Percentiles rank a stretch among this genome's conserved stretches.
Evolutionary conservation across 306 rosid genomes (phyloP).

Genomic region (Vicia faba): DNA sequence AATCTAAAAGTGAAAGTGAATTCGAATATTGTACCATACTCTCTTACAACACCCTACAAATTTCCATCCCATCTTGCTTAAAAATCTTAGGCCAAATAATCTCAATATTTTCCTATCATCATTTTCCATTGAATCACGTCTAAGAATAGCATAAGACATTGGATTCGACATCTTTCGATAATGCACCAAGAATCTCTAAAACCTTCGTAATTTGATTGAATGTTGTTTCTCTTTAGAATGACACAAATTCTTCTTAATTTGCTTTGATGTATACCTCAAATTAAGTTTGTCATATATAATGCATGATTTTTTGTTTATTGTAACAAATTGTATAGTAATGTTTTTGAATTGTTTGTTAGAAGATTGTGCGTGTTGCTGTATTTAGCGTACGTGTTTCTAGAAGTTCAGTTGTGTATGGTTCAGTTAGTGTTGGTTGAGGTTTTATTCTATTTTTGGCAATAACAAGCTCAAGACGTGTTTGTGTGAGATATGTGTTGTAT

Average conservation of each 20-base stretch:
- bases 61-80: conserved; percentile 32
- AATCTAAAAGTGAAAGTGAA: conserved; percentile 1
- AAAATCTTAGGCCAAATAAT: not conserved
- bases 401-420: not conserved
- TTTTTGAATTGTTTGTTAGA: not conserved
- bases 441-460: not conserved
- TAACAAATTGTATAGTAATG: not conserved
- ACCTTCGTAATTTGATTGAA: not conserved
- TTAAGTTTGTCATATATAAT: not conserved
- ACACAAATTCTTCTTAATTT: not conserved
- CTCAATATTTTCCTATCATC: not conserved
- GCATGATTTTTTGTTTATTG: not conserved
- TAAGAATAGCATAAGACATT: not conserved
- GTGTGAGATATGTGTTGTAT: not conserved
- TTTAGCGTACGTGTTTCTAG: not conserved
- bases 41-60: conserved; percentile 41
- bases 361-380: not conserved
- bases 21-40: conserved; percentile 47
- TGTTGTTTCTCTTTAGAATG: not conserved
- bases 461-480: not conserved
- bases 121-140: not conserved
- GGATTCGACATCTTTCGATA: not conserved
- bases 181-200: not conserved
- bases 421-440: not conserved
- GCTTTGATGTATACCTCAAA: not conserved